These are phyloP conservation scores for Cladosporium sp. DNA, from an alignment of 2,329 filamentous ascomycete species.

Conservation along the genomic window DNA sequence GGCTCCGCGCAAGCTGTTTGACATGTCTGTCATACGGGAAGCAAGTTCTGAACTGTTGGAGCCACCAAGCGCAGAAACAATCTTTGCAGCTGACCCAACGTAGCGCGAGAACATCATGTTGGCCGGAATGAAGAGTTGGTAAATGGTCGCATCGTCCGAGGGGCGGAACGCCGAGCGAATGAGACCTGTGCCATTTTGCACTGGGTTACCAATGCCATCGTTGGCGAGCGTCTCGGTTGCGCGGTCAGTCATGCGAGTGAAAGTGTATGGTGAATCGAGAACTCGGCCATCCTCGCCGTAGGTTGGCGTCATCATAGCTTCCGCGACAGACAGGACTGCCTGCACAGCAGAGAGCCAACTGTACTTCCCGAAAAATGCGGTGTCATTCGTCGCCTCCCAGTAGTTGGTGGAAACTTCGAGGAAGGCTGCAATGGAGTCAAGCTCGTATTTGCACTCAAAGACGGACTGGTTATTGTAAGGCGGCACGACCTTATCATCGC, in stretches of 20 bases:
- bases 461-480: slow-evolving; percentile 41
- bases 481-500: slow-evolving; percentile 40
- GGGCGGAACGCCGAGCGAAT: slow-evolving; percentile 49
- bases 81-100: slow-evolving; percentile 50
- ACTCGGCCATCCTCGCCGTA: slow-evolving; percentile 46
- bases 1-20: slow-evolving; percentile 40
- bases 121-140: slow-evolving; percentile 46
- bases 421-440: slow-evolving; percentile 51
- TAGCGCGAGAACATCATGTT: slow-evolving; percentile 71
- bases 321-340: slow-evolving; percentile 41
- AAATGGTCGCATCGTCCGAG: slow-evolving; percentile 48
- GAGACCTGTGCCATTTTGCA: slow-evolving; percentile 46
- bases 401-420: slow-evolving; percentile 48
- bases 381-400: slow-evolving; percentile 46
- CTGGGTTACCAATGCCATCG: slow-evolving; percentile 48
- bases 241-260: slow-evolving; percentile 39
- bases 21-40: slow-evolving; percentile 53
- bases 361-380: slow-evolving; percentile 46
- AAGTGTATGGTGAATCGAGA: slow-evolving; percentile 42
- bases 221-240: slow-evolving; percentile 51
- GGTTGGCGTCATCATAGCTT: slow-evolving; percentile 46
- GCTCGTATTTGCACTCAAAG: slow-evolving; percentile 53
- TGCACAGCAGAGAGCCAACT: slow-evolving; percentile 45
- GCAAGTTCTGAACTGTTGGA: slow-evolving; percentile 46
- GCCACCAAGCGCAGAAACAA: slow-evolving; percentile 50